A percentile compares a stretch with the other conserved stretches of the same genome.
Evolutionary conservation across 495 filamentous ascomycete species (phyloP).

Genomic region (Pyrenopolyporus hunteri): DNA sequence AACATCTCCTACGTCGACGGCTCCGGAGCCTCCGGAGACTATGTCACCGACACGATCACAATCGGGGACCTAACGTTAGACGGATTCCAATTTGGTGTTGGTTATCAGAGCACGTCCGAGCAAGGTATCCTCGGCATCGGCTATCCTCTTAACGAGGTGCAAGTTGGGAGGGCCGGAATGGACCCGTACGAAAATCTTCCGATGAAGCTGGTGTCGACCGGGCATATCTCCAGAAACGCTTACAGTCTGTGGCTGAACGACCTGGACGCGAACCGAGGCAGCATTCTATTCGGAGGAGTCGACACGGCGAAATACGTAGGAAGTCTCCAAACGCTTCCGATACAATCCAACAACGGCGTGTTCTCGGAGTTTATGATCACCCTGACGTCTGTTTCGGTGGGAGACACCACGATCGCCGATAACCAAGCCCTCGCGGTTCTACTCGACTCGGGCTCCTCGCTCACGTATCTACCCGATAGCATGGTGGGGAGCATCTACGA

Average conservation of each 20-base stretch:
- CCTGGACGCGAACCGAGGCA: conserved; percentile 73
- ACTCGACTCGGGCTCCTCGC: conserved; percentile 89
- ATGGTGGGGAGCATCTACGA: conserved; percentile 69
- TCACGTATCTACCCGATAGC: conserved; percentile 82
- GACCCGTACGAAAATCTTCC: conserved; percentile 80
- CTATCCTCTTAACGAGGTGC: conserved; percentile 82
- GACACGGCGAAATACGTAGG: conserved; percentile 81
- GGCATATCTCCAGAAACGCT: conserved; percentile 76
- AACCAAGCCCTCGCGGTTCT: conserved; percentile 72
- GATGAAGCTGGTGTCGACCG: conserved; percentile 70
- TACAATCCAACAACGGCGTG: conserved; percentile 63
- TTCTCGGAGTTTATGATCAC: conserved; percentile 84
- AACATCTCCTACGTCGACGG: conserved; percentile 93
- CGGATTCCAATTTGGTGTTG: conserved; percentile 84
- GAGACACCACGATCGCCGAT: conserved; percentile 53
- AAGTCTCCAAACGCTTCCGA: conserved; percentile 73
- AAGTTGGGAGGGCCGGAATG: conserved; percentile 65
- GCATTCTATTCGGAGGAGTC: conserved; percentile 90
- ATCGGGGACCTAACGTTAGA: conserved; percentile 68
- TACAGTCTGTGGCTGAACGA: conserved; percentile 93
- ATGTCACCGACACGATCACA: conserved; percentile 76
- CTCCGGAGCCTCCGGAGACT: conserved; percentile 79
- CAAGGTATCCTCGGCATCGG: conserved; percentile 92
- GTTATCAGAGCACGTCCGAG: conserved; percentile 70
- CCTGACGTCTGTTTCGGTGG: conserved; percentile 62